phyloP scores from a whole-genome alignment of 1,284 basidiomycete species.

The Schizopora paradoxa region DNA sequence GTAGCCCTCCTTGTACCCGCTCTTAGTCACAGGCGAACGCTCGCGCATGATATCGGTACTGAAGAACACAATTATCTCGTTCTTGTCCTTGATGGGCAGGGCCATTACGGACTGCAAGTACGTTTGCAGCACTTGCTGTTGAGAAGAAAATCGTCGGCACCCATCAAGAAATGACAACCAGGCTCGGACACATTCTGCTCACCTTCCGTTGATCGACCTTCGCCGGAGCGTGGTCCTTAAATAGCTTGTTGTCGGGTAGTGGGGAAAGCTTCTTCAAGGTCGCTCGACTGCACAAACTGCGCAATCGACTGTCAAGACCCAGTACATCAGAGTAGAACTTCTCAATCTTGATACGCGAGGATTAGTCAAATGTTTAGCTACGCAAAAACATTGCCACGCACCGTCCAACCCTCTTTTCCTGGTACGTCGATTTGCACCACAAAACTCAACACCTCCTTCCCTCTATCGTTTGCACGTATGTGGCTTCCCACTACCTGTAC shows the following conservation, averaged over 20 bases:
- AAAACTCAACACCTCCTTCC: slow-evolving; percentile 84
- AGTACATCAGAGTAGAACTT: slow-evolving; percentile 92
- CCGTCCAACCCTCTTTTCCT: slow-evolving; percentile 75
- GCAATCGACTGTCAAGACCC: slow-evolving; percentile 61
- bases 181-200: slow-evolving; percentile 25
- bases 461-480: slow-evolving; percentile 79
- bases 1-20: slow-evolving; percentile 92
- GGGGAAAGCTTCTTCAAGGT: slow-evolving; percentile 75
- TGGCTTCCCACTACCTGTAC: slow-evolving; percentile 67
- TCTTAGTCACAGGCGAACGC: slow-evolving; percentile 68
- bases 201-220: slow-evolving; percentile 95
- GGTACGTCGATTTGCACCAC: slow-evolving; percentile 61
- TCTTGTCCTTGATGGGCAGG: slow-evolving; percentile 81
- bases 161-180: slow-evolving; percentile 15
- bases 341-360: slow-evolving; percentile 37
- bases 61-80: slow-evolving; percentile 89
- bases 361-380: background rate
- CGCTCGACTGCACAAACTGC: slow-evolving; percentile 56
- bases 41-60: slow-evolving; percentile 83
- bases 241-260: slow-evolving; percentile 88
- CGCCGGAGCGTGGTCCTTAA: slow-evolving; percentile 95
- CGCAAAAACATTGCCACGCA: slow-evolving; percentile 29
- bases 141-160: slow-evolving; percentile 16
- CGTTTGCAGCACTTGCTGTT: slow-evolving; percentile 72
- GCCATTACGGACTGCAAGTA: slow-evolving; percentile 86